Evolutionary conservation across 768 basidiomycete species (phyloP).

Genomic region (Tubosaeta sp.): DNA sequence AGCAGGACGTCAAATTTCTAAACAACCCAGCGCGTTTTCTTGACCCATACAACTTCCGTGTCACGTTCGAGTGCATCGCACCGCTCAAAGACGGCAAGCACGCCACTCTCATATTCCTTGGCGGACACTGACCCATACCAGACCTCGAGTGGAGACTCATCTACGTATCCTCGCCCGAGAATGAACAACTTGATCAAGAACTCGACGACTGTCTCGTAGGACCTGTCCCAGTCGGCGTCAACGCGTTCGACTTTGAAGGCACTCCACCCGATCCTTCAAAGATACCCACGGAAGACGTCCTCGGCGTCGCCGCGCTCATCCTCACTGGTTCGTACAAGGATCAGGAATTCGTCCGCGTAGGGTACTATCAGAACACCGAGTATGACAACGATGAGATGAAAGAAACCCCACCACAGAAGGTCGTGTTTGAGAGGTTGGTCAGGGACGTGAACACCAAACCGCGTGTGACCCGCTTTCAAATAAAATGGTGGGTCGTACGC

Average conservation of each 20-base stretch:
- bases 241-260: slow-evolving; percentile 95
- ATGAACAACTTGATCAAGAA: slow-evolving; percentile 92
- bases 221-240: slow-evolving; percentile 93
- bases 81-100: slow-evolving; percentile 76
- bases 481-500: slow-evolving; percentile 62
- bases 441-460: slow-evolving; percentile 90
- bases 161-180: slow-evolving; percentile 91
- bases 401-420: slow-evolving; percentile 59
- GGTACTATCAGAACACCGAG: slow-evolving; percentile 99
- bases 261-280: slow-evolving; percentile 76
- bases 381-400: slow-evolving; percentile 95
- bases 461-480: slow-evolving; percentile 89
- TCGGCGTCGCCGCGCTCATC: slow-evolving; percentile 96
- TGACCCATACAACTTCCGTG: slow-evolving; percentile 87
- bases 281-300: slow-evolving; percentile 85
- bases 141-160: slow-evolving; percentile 99
- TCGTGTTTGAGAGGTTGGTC: slow-evolving; percentile 74
- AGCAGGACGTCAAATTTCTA: slow-evolving; percentile 82
- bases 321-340: slow-evolving; percentile 94
- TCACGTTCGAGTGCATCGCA: slow-evolving; percentile 96
- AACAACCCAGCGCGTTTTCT: slow-evolving; percentile 92
- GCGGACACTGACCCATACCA: slow-evolving; percentile 24
- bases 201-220: slow-evolving; percentile 97
- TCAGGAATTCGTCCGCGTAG: slow-evolving; percentile 98
- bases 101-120: background rate